A percentile compares a stretch with the other conserved stretches of the same genome.
Evolutionary conservation across 495 filamentous ascomycete genomes (phyloP).

Genomic region (Rostrohypoxylon terebratum): DNA sequence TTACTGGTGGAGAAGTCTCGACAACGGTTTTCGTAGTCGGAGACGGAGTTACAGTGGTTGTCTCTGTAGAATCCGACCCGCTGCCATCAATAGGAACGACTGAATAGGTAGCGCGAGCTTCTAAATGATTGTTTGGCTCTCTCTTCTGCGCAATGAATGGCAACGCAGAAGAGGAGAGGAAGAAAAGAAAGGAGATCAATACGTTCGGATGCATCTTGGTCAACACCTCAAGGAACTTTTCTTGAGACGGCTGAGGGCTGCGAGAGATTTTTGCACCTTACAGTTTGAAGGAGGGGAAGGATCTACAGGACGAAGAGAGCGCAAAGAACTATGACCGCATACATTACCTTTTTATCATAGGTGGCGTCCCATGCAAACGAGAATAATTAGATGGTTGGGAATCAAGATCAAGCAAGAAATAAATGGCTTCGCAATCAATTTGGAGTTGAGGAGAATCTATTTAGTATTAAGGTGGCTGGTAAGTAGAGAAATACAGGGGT

Average conservation of each 20-base stretch:
- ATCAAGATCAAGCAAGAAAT: slow-evolving; percentile 1
- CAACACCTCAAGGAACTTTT: slow-evolving; percentile 35
- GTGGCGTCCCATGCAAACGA: slow-evolving; percentile 17
- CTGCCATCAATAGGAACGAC: slow-evolving; percentile 53
- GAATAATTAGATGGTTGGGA: slow-evolving; percentile 50
- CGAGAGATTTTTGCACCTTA: slow-evolving; percentile 34
- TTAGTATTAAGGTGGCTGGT: slow-evolving; percentile 30
- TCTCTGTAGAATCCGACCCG: slow-evolving; percentile 36
- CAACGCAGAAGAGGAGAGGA: slow-evolving; percentile 43
- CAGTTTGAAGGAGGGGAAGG: slow-evolving; percentile 32
- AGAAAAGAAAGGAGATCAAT: slow-evolving; percentile 34
- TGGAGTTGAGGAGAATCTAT: slow-evolving; percentile 5
- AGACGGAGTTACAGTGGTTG: slow-evolving; percentile 42
- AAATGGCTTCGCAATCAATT: slow-evolving; percentile 2
- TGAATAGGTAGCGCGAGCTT: slow-evolving; percentile 51
- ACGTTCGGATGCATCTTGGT: slow-evolving; percentile 46
- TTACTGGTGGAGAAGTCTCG: slow-evolving; percentile 46
- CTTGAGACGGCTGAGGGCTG: slow-evolving; percentile 40
- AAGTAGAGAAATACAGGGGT: background rate
- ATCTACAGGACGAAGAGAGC: slow-evolving; percentile 32
- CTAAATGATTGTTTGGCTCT: slow-evolving; percentile 18
- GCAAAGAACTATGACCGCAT: slow-evolving; percentile 20
- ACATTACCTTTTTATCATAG: slow-evolving; percentile 43
- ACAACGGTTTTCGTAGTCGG: slow-evolving; percentile 42
- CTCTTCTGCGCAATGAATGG: slow-evolving; percentile 40